Base-by-base conservation (phyloP, 1,284 basidiomycete genomes). In the Sanghuangporus baumii region DNA sequence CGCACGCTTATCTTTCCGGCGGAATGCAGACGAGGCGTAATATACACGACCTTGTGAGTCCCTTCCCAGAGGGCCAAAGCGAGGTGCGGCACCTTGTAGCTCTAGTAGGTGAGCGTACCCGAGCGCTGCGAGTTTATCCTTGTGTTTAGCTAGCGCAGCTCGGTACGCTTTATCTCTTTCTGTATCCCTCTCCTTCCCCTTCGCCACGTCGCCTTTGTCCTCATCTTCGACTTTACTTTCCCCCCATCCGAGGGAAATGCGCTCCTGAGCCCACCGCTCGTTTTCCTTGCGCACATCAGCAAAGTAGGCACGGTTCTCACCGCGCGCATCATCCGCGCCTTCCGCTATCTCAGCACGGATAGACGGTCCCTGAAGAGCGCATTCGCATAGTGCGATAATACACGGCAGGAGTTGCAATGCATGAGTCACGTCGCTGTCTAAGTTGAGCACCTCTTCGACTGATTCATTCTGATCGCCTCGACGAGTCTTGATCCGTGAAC, bases 361-460 rank as follows among this genome's bases (percentile, higher is more conserved):
- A 7, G 70, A 69, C 40, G 77, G 72, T 6, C 84, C 79, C 46
- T 78, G 71, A 8, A 85, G 67, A 0, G 76, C 78, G 6, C 73
- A 72, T 52, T 87, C 78, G 16, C 87, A 77, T n/a, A 92, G 74
- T 1, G 81, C 79, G 2, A 77, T 66, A 40, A 91, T 69, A 18
- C 88, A 78, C 31, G 88, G 88, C 14, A 91, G 74, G 66, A 91
- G 77, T 68, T 91, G 89, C 2, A 79, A 78, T 0, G 88, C 78
- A 55, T 77, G 74, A 6, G 76, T 72, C 56, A 88, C 74, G 34
- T 31, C 40, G 41, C 36, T 31, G n/a, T 63, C 14, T 55, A 58
- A 23, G 56, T 37, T 37, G 66, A 65, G 26, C 64, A 71, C 57
- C 71, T 64, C 74, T 75, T 60, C 74, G 75, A 55, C 68, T 78